A percentile compares a stretch with the other conserved stretches of the same genome.
These are phyloP conservation scores for Gossypium trilobum DNA, from an alignment of 441 rosid species.

Conservation along the genomic window DNA sequence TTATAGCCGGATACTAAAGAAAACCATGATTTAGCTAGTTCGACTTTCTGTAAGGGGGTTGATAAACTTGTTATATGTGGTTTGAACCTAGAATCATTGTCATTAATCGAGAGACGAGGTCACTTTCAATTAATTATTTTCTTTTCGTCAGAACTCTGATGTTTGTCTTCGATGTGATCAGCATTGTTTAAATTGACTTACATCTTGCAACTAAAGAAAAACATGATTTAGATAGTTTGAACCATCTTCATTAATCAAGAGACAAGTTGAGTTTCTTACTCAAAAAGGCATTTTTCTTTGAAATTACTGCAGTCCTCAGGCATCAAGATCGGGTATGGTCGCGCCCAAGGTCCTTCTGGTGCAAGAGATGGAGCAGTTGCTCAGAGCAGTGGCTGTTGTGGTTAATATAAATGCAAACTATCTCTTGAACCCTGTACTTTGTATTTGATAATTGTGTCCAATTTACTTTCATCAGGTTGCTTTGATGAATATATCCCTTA, in stretches of 20 bases:
- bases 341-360: constrained; percentile 51
- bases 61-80: constrained; percentile 17
- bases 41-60: not conserved
- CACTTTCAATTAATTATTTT: not conserved
- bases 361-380: constrained; percentile 52
- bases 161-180: not conserved
- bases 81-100: not conserved
- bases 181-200: too few relatives aligned
- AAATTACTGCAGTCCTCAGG: constrained; percentile 47
- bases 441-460: not conserved
- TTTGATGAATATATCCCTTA: constrained; percentile 8
- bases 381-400: constrained; percentile 45
- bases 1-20: not conserved
- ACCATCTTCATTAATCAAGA: not conserved
- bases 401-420: not conserved
- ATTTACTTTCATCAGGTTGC: not conserved
- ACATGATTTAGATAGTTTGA: not conserved
- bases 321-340: constrained; percentile 65
- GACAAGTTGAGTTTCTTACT: not conserved
- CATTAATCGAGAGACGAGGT: not conserved
- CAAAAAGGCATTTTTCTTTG: not conserved
- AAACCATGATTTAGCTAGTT: not conserved
- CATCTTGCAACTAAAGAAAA: too few relatives aligned
- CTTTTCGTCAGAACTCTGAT: not conserved
- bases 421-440: constrained; percentile 3